Conservation (phyloP, 2,329 filamentous ascomycete genomes). For the Exserohilum rostratum region DNA sequence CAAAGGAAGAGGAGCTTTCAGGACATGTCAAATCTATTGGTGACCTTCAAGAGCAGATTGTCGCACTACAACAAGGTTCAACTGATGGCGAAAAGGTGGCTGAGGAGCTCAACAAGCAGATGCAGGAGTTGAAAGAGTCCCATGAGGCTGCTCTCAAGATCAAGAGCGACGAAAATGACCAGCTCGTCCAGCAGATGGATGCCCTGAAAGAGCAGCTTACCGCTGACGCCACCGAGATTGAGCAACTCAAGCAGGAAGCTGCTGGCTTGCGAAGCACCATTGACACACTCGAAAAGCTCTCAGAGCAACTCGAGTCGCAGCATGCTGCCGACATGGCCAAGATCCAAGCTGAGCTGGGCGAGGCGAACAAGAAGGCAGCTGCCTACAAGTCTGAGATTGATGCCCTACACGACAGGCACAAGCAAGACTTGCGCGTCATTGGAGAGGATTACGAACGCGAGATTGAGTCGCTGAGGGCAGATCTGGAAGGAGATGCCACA, state of each 20-base stretch:
- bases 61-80: slow-evolving; percentile 41
- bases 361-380: slow-evolving; percentile 33
- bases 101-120: slow-evolving; percentile 40
- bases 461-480: slow-evolving; percentile 44
- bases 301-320: slow-evolving; percentile 35
- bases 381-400: slow-evolving; percentile 39
- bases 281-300: slow-evolving; percentile 39
- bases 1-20: slow-evolving; percentile 39
- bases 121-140: slow-evolving; percentile 36
- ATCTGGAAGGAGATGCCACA: slow-evolving; percentile 46
- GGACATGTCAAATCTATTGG: slow-evolving; percentile 40
- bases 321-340: slow-evolving; percentile 33
- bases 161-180: slow-evolving; percentile 41
- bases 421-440: slow-evolving; percentile 36
- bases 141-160: slow-evolving; percentile 39
- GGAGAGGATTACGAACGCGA: slow-evolving; percentile 44
- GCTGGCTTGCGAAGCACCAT: slow-evolving; percentile 40
- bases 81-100: slow-evolving; percentile 41
- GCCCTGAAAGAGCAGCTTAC: slow-evolving; percentile 44
- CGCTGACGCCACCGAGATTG: slow-evolving; percentile 34
- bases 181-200: slow-evolving; percentile 42
- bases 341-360: slow-evolving; percentile 33
- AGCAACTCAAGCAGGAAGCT: slow-evolving; percentile 37
- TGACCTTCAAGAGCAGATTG: slow-evolving; percentile 42
- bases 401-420: slow-evolving; percentile 31